Percentiles rank a stretch among this genome's conserved stretches.
phyloP scores from a whole-genome alignment of 495 filamentous ascomycete species.

The Aspergillus panamensis region DNA sequence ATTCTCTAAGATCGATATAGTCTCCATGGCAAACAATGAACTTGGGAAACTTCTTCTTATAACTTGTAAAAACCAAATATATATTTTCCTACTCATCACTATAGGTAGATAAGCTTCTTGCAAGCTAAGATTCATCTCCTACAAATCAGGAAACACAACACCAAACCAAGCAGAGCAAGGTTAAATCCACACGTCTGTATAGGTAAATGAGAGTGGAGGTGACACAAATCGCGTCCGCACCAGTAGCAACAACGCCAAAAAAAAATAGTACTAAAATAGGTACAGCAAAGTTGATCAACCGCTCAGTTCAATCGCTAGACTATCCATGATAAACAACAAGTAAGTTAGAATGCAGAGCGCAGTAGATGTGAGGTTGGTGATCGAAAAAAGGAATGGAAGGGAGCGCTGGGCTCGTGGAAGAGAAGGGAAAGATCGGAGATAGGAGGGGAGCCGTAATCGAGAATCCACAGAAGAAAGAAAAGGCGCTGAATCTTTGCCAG shows the following conservation, averaged over 20 bases:
- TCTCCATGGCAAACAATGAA: neutral
- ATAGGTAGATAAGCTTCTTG: slow-evolving; percentile 13
- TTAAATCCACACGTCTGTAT: slow-evolving; percentile 19
- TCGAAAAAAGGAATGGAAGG: slow-evolving; percentile 16
- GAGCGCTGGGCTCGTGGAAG: slow-evolving; percentile 16
- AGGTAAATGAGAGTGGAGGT: slow-evolving; percentile 22
- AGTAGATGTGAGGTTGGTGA: slow-evolving; percentile 7
- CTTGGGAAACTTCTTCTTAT: neutral
- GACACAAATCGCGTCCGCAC: slow-evolving; percentile 14
- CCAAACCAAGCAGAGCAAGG: slow-evolving; percentile 3
- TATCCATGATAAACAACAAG: slow-evolving; percentile 29
- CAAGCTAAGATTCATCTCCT: slow-evolving; percentile 3
- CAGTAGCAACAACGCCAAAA: slow-evolving; percentile 15
- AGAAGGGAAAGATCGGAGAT: slow-evolving; percentile 1
- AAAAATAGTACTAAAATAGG: slow-evolving; percentile 8
- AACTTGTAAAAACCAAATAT: slow-evolving; percentile 15
- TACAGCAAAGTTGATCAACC: slow-evolving; percentile 20
- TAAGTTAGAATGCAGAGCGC: slow-evolving; percentile 16
- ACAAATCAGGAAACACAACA: slow-evolving; percentile 9
- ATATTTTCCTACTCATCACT: slow-evolving; percentile 19
- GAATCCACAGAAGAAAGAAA: slow-evolving; percentile 8
- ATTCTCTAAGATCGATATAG: too few relatives aligned
- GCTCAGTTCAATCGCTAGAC: slow-evolving; percentile 36
- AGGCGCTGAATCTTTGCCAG: neutral
- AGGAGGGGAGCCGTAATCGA: slow-evolving; percentile 3